A percentile compares a stretch with the other conserved stretches of the same genome.
phyloP scores from a whole-genome alignment of 2,329 filamentous ascomycete genomes.

The Aquanectria penicillioides region DNA sequence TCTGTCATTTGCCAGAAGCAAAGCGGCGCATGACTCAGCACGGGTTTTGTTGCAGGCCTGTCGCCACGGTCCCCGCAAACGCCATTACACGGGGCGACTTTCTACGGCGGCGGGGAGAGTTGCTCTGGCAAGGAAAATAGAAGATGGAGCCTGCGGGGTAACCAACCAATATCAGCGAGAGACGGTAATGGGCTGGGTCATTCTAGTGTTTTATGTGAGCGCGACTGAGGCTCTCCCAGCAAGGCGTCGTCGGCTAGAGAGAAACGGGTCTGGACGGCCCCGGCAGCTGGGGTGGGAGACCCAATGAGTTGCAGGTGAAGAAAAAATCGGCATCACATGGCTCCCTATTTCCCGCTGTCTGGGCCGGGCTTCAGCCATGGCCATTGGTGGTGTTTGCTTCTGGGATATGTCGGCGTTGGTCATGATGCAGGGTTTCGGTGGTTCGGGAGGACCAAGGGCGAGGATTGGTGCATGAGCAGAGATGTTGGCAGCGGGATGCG shows the following conservation, averaged over 20 bases:
- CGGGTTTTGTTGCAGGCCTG: background rate
- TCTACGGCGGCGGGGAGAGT: slow-evolving; percentile 21
- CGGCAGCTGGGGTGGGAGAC: too few relatives aligned
- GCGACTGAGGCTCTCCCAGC: background rate
- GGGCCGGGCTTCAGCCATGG: background rate
- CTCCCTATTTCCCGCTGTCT: background rate
- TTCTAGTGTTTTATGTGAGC: too few relatives aligned
- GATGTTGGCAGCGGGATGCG: too few relatives aligned
- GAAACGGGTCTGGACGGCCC: slow-evolving; percentile 7
- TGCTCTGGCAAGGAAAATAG: slow-evolving; percentile 6
- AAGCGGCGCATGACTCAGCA: slow-evolving; percentile 24
- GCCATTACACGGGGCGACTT: slow-evolving; percentile 23
- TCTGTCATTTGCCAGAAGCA: slow-evolving; percentile 2
- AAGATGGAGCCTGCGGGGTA: slow-evolving; percentile 26
- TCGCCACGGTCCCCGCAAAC: slow-evolving; percentile 21
- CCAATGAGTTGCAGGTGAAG: slow-evolving; percentile 1
- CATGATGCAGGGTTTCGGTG: slow-evolving; percentile 1
- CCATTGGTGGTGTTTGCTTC: slow-evolving; percentile 6
- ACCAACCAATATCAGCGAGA: background rate
- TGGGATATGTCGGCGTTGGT: slow-evolving; percentile 18
- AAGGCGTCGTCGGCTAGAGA: background rate
- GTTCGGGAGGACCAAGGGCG: background rate
- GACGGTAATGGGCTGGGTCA: too few relatives aligned
- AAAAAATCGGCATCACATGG: slow-evolving; percentile 16
- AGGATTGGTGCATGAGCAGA: background rate